A percentile compares a stretch with the other conserved stretches of the same genome.
phyloP scores from a whole-genome alignment of 805 yeast genomes.

The Hanseniaspora occidentalis region DNA sequence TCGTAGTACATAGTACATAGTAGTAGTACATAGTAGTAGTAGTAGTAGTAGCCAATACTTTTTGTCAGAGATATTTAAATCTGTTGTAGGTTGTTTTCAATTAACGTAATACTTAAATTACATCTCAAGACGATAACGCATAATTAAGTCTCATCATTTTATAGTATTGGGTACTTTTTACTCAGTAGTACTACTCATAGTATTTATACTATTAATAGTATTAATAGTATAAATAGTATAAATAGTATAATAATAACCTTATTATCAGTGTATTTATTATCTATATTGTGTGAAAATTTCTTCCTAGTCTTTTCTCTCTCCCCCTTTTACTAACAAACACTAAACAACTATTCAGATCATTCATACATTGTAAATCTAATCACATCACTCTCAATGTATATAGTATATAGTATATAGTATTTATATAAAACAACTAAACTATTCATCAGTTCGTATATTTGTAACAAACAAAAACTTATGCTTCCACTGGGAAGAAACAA shows the following conservation, averaged over 20 bases:
- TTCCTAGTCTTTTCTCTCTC: background rate
- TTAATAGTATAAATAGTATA: background rate
- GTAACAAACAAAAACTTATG: too few relatives aligned
- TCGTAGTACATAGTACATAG: background rate
- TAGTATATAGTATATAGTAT: too few relatives aligned
- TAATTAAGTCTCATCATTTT: slow-evolving; percentile 15
- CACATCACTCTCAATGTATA: too few relatives aligned
- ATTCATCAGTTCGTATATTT: too few relatives aligned
- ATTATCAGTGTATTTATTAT: background rate
- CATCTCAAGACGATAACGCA: slow-evolving; percentile 27
- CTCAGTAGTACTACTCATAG: background rate
- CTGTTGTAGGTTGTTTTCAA: slow-evolving; percentile 4
- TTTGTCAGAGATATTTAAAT: slow-evolving; percentile 1
- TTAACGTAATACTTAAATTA: slow-evolving; percentile 12
- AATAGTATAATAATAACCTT: background rate
- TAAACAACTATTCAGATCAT: too few relatives aligned
- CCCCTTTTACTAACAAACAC: background rate
- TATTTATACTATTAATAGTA: background rate
- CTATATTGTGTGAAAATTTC: background rate
- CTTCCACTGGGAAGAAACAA: too few relatives aligned
- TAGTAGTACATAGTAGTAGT: background rate
- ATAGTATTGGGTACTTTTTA: background rate
- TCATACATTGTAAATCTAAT: too few relatives aligned
- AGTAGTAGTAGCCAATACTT: too few relatives aligned
- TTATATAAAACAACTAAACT: too few relatives aligned